These are phyloP conservation scores for Lippia alba DNA, from an alignment of 305 asterid species.

Conservation along the genomic window DNA sequence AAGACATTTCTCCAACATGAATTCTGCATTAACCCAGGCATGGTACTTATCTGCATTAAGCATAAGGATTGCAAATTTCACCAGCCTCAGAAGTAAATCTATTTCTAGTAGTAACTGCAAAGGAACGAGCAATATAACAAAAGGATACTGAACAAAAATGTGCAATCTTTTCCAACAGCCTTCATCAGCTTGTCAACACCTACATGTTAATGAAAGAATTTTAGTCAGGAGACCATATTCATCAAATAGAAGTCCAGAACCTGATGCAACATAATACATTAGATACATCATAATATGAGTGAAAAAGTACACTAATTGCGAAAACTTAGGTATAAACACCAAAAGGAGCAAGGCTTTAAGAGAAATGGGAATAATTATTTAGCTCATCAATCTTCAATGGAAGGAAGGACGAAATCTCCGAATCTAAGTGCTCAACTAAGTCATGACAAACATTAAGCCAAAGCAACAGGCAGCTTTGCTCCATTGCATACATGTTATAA, in stretches of 20 bases:
- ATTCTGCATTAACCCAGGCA: conserved; percentile 87
- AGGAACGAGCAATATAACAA: not conserved
- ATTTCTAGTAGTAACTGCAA: conserved; percentile 17
- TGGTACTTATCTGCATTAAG: conserved; percentile 72
- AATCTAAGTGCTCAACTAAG: conserved; percentile 1
- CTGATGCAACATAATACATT: not conserved
- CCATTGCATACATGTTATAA: no score
- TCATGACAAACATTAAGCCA: no score
- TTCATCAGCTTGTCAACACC: conserved; percentile 87
- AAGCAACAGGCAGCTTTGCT: not conserved
- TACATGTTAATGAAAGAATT: conserved; percentile 33
- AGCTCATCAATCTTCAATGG: not conserved
- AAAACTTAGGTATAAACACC: not conserved
- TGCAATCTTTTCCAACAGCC: conserved; percentile 97
- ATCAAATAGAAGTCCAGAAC: not conserved
- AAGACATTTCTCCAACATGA: conserved; percentile 80
- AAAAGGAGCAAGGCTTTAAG: not conserved
- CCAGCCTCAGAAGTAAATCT: not conserved
- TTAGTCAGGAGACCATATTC: not conserved
- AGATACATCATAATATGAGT: not conserved
- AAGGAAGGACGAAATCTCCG: not conserved
- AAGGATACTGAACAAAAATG: conserved; percentile 95
- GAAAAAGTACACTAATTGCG: not conserved
- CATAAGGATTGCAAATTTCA: conserved; percentile 49
- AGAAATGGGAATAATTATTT: not conserved